Conservation (phyloP, 768 basidiomycete species). For the Tricholomella constricta region DNA sequence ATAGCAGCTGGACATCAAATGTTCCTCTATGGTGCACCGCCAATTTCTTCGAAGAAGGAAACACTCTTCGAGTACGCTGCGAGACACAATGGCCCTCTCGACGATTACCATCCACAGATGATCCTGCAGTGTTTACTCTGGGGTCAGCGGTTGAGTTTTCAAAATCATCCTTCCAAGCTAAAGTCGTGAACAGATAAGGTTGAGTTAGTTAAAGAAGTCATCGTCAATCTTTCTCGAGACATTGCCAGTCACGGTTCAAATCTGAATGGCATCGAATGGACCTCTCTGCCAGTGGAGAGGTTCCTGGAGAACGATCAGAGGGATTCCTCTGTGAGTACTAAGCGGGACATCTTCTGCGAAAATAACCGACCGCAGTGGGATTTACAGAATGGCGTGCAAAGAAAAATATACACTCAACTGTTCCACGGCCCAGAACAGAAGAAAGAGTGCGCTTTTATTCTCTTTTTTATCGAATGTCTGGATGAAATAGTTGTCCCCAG, state of each 20-base stretch:
- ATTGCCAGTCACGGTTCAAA: constrained; percentile 28
- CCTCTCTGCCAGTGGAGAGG: constrained; percentile 57
- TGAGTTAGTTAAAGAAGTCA: constrained; percentile 81
- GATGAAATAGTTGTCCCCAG: constrained; percentile 28
- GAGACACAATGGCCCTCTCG: constrained; percentile 79
- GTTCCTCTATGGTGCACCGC: constrained; percentile 68
- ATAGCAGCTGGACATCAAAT: constrained; percentile 84
- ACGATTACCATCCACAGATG: constrained; percentile 94
- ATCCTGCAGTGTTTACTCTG: constrained; percentile 89
- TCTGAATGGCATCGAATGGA: constrained; percentile 36
- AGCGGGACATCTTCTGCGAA: neutral
- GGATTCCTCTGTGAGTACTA: constrained; percentile 18
- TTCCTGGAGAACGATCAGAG: constrained; percentile 46
- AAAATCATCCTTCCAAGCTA: neutral
- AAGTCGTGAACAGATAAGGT: constrained; percentile 62
- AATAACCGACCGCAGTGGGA: constrained; percentile 7
- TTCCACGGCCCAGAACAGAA: constrained; percentile 47
- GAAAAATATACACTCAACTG: constrained; percentile 51
- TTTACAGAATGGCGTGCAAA: constrained; percentile 19
- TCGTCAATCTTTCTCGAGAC: constrained; percentile 62
- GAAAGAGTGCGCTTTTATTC: constrained; percentile 43
- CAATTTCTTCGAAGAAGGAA: constrained; percentile 28
- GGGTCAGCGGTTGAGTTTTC: constrained; percentile 50
- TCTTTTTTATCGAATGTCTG: neutral
- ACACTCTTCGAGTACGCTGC: constrained; percentile 85